Conservation (phyloP, 257 asterid species). For the Rhazya stricta region DNA sequence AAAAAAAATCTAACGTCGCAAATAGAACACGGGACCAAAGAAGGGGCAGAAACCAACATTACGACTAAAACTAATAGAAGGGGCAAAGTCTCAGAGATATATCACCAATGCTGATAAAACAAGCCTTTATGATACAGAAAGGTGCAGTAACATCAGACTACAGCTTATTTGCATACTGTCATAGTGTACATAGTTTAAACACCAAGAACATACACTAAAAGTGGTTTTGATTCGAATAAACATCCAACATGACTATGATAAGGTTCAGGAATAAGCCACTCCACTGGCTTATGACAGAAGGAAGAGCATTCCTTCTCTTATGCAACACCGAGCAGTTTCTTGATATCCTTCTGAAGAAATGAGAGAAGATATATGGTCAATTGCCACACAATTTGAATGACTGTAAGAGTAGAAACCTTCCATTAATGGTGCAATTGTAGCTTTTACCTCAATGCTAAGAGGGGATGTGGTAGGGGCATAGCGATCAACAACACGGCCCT, state of each 20-base stretch:
- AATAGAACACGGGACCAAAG: no score
- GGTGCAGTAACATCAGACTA: not conserved
- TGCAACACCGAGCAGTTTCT: slow-evolving; percentile 66
- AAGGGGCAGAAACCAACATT: no score
- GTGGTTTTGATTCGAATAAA: not conserved
- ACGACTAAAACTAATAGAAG: no score
- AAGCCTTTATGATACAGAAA: not conserved
- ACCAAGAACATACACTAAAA: not conserved
- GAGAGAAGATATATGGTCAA: not conserved
- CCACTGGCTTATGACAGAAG: not conserved
- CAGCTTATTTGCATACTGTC: not conserved
- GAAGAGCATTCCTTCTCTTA: slow-evolving; percentile 13
- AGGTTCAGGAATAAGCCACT: not conserved
- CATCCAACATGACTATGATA: not conserved
- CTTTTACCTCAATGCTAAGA: slow-evolving; percentile 76
- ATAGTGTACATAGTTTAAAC: not conserved
- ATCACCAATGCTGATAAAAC: no score
- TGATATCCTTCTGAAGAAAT: slow-evolving; percentile 69
- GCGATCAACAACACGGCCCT: slow-evolving; percentile 76
- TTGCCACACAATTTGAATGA: not conserved
- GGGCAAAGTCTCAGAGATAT: no score
- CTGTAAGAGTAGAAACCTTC: no score
- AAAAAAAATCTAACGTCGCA: no score
- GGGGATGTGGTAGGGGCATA: slow-evolving; percentile 90
- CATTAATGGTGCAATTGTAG: not conserved